Conservation (phyloP, 1,284 basidiomycete species). For the Leccinum fallax region DNA sequence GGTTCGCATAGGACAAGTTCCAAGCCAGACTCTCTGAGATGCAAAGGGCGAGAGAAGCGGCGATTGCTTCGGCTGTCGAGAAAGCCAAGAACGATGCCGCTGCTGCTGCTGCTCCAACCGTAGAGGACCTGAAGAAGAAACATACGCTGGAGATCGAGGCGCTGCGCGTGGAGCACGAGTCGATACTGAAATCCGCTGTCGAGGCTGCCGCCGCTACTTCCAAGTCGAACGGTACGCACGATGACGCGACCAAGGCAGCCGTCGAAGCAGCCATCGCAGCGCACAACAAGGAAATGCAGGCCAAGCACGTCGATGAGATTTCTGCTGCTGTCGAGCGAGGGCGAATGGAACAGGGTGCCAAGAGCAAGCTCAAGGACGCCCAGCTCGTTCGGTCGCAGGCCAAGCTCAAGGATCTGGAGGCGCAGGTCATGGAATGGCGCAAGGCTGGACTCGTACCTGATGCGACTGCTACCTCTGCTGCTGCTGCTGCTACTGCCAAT, state of each 20-base stretch:
- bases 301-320: slow-evolving; percentile 56
- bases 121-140: slow-evolving; percentile 42
- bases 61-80: no score
- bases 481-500: slow-evolving; percentile 27
- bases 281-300: slow-evolving; percentile 48
- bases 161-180: slow-evolving; percentile 56
- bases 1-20: no score
- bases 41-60: no score
- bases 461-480: slow-evolving; percentile 14
- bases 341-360: slow-evolving; percentile 59
- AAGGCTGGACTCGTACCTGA: slow-evolving; percentile 48
- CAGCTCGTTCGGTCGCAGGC: slow-evolving; percentile 60
- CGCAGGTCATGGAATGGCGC: slow-evolving; percentile 57
- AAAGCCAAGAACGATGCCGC: no score
- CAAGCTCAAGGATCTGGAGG: slow-evolving; percentile 67
- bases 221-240: slow-evolving; percentile 36
- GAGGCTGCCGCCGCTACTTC: slow-evolving; percentile 40
- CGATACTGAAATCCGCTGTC: slow-evolving; percentile 56
- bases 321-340: slow-evolving; percentile 66
- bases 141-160: slow-evolving; percentile 62
- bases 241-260: slow-evolving; percentile 42
- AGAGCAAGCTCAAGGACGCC: slow-evolving; percentile 67
- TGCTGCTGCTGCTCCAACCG: no score
- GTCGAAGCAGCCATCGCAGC: slow-evolving; percentile 54
- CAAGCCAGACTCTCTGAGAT: no score